These are phyloP conservation scores for Sarocladium strictum DNA, from an alignment of 2,329 filamentous ascomycete species.

Conservation along the genomic window DNA sequence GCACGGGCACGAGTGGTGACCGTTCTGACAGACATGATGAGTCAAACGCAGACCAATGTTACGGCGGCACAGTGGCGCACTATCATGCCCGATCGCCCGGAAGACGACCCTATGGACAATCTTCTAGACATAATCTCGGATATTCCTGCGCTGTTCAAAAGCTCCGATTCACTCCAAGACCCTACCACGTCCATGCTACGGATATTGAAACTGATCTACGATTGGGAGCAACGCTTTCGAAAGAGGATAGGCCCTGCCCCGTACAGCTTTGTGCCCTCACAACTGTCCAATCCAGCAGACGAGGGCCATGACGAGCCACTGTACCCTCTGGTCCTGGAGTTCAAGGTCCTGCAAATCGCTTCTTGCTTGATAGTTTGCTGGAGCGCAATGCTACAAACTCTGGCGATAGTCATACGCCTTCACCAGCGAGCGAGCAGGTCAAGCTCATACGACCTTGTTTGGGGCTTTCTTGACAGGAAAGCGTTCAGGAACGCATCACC, in stretches of 20 bases:
- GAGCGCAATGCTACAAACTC: not conserved
- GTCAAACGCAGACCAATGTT: not conserved
- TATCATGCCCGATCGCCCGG: not conserved
- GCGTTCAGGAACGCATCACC: not conserved
- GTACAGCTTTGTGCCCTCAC: slow-evolving; percentile 4
- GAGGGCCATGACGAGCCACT: not conserved
- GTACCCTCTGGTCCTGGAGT: slow-evolving; percentile 1
- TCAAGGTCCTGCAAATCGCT: slow-evolving; percentile 2
- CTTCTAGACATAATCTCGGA: slow-evolving; percentile 7
- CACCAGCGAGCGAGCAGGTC: not conserved
- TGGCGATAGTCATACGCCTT: not conserved
- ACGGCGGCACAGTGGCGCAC: slow-evolving; percentile 7
- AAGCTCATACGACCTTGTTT: not conserved
- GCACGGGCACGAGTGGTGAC: slow-evolving; percentile 5
- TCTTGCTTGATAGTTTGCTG: slow-evolving; percentile 6
- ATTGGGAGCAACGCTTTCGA: slow-evolving; percentile 5
- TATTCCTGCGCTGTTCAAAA: slow-evolving; percentile 1
- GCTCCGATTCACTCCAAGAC: not conserved
- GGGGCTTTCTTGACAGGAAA: not conserved
- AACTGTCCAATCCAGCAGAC: slow-evolving; percentile 6
- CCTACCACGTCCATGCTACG: not conserved
- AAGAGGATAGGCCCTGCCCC: not conserved
- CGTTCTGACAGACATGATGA: slow-evolving; percentile 9
- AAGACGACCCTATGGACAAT: slow-evolving; percentile 3
- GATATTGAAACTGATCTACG: not conserved